Base-by-base conservation (phyloP, 495 filamentous ascomycete genomes). In the Aspergillus bertholletiae region DNA sequence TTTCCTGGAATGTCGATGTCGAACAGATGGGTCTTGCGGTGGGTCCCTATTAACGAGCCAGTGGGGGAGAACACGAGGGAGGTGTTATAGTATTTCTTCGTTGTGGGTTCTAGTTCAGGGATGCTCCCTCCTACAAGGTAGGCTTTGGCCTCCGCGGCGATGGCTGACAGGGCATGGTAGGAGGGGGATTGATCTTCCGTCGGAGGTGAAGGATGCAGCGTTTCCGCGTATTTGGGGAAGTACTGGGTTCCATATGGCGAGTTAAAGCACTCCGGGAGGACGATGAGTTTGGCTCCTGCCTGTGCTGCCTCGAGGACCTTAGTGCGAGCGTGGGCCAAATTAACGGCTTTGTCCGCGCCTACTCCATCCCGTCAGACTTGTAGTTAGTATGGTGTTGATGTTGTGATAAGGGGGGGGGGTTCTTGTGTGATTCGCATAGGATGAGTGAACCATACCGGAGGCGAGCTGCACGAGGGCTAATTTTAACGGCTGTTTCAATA, bases 1-100 rank as follows among this genome's bases (percentile, higher is more conserved):
- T 90, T 89, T 26, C 90, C 92, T 1, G 94, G 94, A 62, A 99
- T 99, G 68, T 93, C 88, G 62, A 99, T 99, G 74, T 99, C 94
- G 74, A 99, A 99, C n/a, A 99, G 80, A 67, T 99, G 94, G 18
- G 94, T 83, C 70, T 99, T 99, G 56, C 94, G 84, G 66, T 99
- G 92, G 2, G 83, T 88, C 3, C 85, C 89, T 9, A 97, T 78
- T n/a, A 97, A 76, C 8, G 77, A 67, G 1, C 94, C 94, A 1
- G 79, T 60, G 0, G 92, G 91, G 12, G 75, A 80, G 71, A 98
- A 98, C 1, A 88, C 84, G 28, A 98, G 79, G 7, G 80, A 86
- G 8, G 94, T 97, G 71, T 98, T 98, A 78, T 93, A 96, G 72
- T 92, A 89, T 61, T 88, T 92, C 46, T 87, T 81, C 6, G 80